Evolutionary conservation across 495 filamentous ascomycete genomes (phyloP).

Genomic region (Penicillium waksmanii): DNA sequence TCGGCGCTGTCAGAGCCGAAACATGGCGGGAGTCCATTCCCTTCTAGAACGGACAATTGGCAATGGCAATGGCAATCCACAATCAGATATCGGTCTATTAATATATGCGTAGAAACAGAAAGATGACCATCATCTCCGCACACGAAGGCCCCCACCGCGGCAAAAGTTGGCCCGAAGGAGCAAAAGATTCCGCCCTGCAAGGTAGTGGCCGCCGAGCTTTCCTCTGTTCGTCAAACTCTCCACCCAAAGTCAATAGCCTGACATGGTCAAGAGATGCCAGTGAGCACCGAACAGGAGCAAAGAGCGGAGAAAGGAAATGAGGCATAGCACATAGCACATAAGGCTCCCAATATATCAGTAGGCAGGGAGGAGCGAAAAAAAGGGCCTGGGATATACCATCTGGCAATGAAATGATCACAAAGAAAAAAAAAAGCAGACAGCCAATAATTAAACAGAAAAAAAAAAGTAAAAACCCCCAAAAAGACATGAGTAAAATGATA

Average conservation of each 20-base stretch:
- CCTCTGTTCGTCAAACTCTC: background rate
- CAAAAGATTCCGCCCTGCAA: constrained; percentile 16
- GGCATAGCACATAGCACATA: background rate
- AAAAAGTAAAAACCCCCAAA: background rate
- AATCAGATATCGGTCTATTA: constrained; percentile 14
- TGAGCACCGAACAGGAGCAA: background rate
- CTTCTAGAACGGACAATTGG: no score
- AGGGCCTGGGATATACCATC: background rate
- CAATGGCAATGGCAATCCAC: no score
- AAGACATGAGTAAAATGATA: constrained; percentile 2
- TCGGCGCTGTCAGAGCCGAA: no score
- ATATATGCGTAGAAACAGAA: constrained; percentile 19
- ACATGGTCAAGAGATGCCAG: background rate
- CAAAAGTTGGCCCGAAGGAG: constrained; percentile 22
- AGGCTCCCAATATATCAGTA: background rate
- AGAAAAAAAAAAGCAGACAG: background rate
- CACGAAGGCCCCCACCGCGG: constrained; percentile 7
- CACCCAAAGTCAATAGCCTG: background rate
- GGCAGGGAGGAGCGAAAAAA: background rate
- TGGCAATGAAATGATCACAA: background rate
- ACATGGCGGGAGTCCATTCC: no score
- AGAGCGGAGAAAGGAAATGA: background rate
- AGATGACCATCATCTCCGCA: constrained; percentile 16
- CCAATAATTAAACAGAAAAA: background rate
- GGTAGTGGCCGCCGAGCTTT: background rate